Evolutionary conservation across 1,139 yeast genomes (phyloP).

Genomic region (Saccharomyces hybrid): DNA sequence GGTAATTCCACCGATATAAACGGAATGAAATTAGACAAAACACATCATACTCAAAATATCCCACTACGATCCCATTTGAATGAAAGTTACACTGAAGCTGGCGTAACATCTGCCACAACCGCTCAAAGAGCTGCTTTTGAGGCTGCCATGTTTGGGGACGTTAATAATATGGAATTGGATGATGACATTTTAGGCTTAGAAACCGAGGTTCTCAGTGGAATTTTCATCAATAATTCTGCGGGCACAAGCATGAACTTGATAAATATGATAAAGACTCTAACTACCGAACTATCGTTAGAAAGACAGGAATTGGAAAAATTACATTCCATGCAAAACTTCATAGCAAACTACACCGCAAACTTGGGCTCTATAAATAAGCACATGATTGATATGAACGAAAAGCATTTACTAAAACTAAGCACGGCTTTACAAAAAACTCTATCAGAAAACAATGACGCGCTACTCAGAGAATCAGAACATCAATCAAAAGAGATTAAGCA

Average conservation of each 20-base stretch:
- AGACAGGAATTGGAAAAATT: constrained; percentile 40
- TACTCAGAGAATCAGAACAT: constrained; percentile 18
- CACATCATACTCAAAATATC: background rate
- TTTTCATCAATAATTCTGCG: constrained; percentile 55
- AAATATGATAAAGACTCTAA: constrained; percentile 39
- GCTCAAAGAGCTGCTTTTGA: constrained; percentile 45
- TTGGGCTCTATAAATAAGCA: constrained; percentile 19
- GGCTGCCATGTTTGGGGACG: constrained; percentile 74
- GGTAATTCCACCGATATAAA: constrained; percentile 2
- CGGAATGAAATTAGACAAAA: constrained; percentile 3
- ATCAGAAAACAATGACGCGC: constrained; percentile 21
- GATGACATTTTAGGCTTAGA: constrained; percentile 52
- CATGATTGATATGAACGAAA: constrained; percentile 21
- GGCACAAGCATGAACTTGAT: constrained; percentile 50
- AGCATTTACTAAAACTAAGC: constrained; percentile 19
- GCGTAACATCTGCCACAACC: constrained; percentile 15
- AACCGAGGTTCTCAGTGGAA: constrained; percentile 51
- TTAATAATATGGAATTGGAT: constrained; percentile 51
- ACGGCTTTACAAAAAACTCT: constrained; percentile 17
- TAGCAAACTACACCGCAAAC: constrained; percentile 32
- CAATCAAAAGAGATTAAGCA: constrained; percentile 23
- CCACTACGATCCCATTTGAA: background rate
- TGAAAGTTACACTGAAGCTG: constrained; percentile 12
- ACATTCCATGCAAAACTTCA: constrained; percentile 36
- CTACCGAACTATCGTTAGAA: constrained; percentile 41